Base-by-base conservation (phyloP, 2,329 filamentous ascomycete species). In the Ophiostoma sp. region DNA sequence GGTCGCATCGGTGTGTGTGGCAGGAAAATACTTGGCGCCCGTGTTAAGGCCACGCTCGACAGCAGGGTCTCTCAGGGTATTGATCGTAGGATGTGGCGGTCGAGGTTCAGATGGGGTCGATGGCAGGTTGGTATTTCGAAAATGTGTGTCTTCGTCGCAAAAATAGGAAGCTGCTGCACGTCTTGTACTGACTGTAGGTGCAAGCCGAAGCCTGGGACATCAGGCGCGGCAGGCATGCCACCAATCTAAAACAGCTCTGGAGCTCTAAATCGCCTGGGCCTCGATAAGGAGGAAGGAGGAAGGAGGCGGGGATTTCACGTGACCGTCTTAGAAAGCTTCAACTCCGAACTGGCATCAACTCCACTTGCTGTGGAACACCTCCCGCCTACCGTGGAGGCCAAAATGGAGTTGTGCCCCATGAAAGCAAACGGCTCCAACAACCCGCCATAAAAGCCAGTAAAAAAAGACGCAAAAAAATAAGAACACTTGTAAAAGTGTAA, bases 191-290 rank as follows among this genome's bases (percentile, higher is more conserved):
- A 3, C 19, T 42, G 42, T 22, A 64, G 52, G 55, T 59, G 55
- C 31, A 70, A 68, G 31, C 52, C 31, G n/a, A 66, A 36, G 61
- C 36, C 36, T 17, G 61, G 59, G 61, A 45, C 61, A 28, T 12
- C n/a, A 28, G 22, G 36, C 45, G 59, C 52, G 17, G 9, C 45
- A 45, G 33, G 69, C 69, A 59, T 59, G 45, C 64, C 50, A 48
- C 19, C 64, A 59, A 66, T 70, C 72, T 59, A 70, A 73, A 73
- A 73, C 72, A 73, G 72, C 72, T 70, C 31, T 7, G 45, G 22
- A 66, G 68, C 72, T 70, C 39, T 52, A 31, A n/a, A 17, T 25
- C n/a, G 42, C 22, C 15, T 68, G 25, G n/a, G n/a, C 36, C 2
- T 48, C 15, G 39, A 48, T 36, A 45, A 9, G 28, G 28, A n/a